Evolutionary conservation across 768 basidiomycete genomes (phyloP), one percentile per base, ranked within the genome.

Genomic region (Trichaptum fuscoviolaceum): DNA sequence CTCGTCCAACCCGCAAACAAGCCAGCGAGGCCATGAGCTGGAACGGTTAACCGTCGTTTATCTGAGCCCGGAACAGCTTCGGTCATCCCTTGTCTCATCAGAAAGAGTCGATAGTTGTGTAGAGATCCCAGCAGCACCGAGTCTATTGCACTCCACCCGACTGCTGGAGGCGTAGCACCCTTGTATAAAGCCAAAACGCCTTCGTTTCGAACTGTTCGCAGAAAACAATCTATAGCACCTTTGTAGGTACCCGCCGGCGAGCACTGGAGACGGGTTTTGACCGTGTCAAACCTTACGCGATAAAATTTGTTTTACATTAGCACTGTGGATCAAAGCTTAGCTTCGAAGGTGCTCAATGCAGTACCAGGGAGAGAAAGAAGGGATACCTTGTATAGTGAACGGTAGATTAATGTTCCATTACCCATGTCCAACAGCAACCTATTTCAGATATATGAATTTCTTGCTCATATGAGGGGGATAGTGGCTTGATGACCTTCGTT

Each of bases 381-480:
- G 3, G 2, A 12, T 52, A 52, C 42, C 42, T 52, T 20, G 42
- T 15, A 12, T 20, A 2, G 12, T 20, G 30, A 64, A 64, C 12
- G 20, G 61, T 34, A 72, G 65, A 63, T 30, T 57, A 58, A 65
- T 66, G 34, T 35, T 35, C 1, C 58, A 27, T n/a, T 26, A 88
- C 84, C 88, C 87, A 75, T 90, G 89, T 35, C 89, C 89, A 20
- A 89, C 87, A 60, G 86, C 85, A 61, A 90, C 87, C 86, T 89
- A 69, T 23, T 34, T 35, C 20, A 67, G 24, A 15, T 9, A 7
- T 23, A 60, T 20, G 60, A 36, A 20, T 23, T 20, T 18, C 25
- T 58, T 64, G 9, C 42, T 65, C 64, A 65, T 59, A 65, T 35
- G 62, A 67, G 18, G 67, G 35, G 27, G 27, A 25, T 30, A 35